Base-by-base conservation (phyloP, 805 yeast genomes). In the Myxozyma neglecta region DNA sequence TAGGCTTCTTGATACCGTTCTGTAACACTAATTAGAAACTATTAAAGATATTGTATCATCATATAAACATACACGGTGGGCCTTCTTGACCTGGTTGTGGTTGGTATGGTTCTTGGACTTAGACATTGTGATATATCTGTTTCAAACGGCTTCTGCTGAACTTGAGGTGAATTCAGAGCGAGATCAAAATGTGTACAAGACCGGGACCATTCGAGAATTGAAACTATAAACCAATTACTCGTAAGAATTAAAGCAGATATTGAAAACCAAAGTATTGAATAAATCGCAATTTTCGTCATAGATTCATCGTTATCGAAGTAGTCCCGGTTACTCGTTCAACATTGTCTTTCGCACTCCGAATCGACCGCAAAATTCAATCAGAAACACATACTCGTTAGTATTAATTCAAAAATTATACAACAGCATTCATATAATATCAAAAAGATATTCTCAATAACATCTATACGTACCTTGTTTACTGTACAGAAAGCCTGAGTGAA, bases 41-140 rank as follows among this genome's bases (percentile, higher is more conserved):
- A 18, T 11, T 7, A 6, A 37, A 6, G 34, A 11, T 3, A 6
- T 40, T 24, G 11, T 7, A 18, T 20, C 18, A 8, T 14, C 29
- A 16, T 16, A 16, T 11, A 40, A 13, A 65, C 70, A 34, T 67
- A 67, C 70, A 80, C 88, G 92, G 97, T 94, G 99, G 78, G 98
- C 98, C 96, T 94, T 94, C 81, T 83, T 89, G 91, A 88, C 89
- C 84, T 93, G 98, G 96, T 94, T 94, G 84, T 94, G 99, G 83
- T 91, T 92, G 83, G 99, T 94, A 82, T 94, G 98, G 85, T 94
- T 94, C 97, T 94, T 94, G 74, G 98, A 93, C 85, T 94, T 94
- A 82, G 99, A 80, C 99, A 94, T 93, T 83, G 60, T 44, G 65
- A 49, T 20, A 32, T 43, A 44, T 39, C 57, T 46, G 45, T 8